Percentiles rank a stretch among this genome's conserved stretches.
Evolutionary conservation across 1,284 basidiomycete species (phyloP).

Genomic region (Malassezia japonica): DNA sequence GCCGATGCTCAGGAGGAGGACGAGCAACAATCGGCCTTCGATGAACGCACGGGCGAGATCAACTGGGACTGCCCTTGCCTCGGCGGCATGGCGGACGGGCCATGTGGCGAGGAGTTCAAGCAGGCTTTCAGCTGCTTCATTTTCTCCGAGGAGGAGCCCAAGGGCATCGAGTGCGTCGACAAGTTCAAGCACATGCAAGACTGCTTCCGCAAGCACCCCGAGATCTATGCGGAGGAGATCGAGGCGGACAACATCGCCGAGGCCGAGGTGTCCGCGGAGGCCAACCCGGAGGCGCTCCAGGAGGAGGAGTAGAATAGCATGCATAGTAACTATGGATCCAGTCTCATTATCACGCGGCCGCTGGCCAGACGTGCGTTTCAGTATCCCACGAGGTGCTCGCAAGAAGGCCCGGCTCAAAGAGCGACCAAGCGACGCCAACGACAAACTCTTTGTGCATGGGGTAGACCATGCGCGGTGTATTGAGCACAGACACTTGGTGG

Average conservation of each 20-base stretch:
- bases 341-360: slow-evolving; percentile 2
- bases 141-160: slow-evolving; percentile 84
- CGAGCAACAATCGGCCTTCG: slow-evolving; percentile 24
- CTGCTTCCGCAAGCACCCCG: slow-evolving; percentile 92
- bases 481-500: slow-evolving; percentile 8
- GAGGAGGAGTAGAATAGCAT: not conserved
- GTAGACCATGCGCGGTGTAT: slow-evolving; percentile 58
- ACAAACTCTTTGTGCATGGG: slow-evolving; percentile 90
- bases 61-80: slow-evolving; percentile 59
- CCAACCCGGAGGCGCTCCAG: not conserved
- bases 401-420: slow-evolving; percentile 70
- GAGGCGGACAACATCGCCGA: slow-evolving; percentile 35
- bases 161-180: slow-evolving; percentile 95
- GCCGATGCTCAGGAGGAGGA: slow-evolving; percentile 16
- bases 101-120: slow-evolving; percentile 86
- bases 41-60: slow-evolving; percentile 73
- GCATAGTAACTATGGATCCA: not conserved
- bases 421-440: slow-evolving; percentile 72
- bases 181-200: slow-evolving; percentile 97
- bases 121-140: slow-evolving; percentile 97
- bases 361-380: slow-evolving; percentile 61
- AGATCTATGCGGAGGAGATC: slow-evolving; percentile 73
- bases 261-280: slow-evolving; percentile 16
- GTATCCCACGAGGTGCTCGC: slow-evolving; percentile 86
- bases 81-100: slow-evolving; percentile 95